These are phyloP conservation scores for Exophiala xenobiotica DNA, from an alignment of 2,329 filamentous ascomycete genomes.

Conservation along the genomic window DNA sequence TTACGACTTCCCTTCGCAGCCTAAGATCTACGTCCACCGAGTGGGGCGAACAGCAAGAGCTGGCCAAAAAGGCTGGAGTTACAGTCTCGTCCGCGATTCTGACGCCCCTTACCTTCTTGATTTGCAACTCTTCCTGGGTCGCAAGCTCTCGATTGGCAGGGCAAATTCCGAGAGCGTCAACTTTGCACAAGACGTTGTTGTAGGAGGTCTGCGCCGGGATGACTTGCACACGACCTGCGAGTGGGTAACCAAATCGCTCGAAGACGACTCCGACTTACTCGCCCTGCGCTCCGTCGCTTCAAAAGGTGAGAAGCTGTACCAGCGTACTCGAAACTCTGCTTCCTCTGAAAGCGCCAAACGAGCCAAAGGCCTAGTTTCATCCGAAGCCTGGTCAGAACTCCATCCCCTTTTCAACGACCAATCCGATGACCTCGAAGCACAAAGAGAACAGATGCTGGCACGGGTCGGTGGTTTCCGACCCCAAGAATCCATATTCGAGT, in stretches of 20 bases:
- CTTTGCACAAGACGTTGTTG: slow-evolving; percentile 78
- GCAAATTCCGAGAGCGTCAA: slow-evolving; percentile 60
- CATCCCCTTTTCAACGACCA: slow-evolving; percentile 79
- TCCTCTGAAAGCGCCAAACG: slow-evolving; percentile 88
- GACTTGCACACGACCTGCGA: slow-evolving; percentile 74
- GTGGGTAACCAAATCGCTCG: slow-evolving; percentile 75
- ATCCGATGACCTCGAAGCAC: slow-evolving; percentile 63
- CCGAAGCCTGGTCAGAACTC: slow-evolving; percentile 69
- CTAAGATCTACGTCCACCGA: slow-evolving; percentile 94
- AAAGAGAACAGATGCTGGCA: slow-evolving; percentile 82
- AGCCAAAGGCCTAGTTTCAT: slow-evolving; percentile 71
- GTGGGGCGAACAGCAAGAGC: slow-evolving; percentile 95
- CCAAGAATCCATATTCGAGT: slow-evolving; percentile 93
- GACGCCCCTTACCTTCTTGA: slow-evolving; percentile 92
- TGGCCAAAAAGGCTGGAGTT: slow-evolving; percentile 89
- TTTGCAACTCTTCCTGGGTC: slow-evolving; percentile 90
- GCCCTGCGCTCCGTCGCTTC: slow-evolving; percentile 69
- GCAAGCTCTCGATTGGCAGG: slow-evolving; percentile 73
- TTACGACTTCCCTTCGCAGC: slow-evolving; percentile 95
- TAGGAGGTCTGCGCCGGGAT: slow-evolving; percentile 73
- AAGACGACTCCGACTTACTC: slow-evolving; percentile 71
- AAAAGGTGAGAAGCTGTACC: slow-evolving; percentile 91
- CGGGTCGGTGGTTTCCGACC: slow-evolving; percentile 86
- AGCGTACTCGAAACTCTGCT: slow-evolving; percentile 84
- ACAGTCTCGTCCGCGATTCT: slow-evolving; percentile 82